phyloP scores from a whole-genome alignment of 2,329 filamentous ascomycete species.

The Seiridium unicorne region DNA sequence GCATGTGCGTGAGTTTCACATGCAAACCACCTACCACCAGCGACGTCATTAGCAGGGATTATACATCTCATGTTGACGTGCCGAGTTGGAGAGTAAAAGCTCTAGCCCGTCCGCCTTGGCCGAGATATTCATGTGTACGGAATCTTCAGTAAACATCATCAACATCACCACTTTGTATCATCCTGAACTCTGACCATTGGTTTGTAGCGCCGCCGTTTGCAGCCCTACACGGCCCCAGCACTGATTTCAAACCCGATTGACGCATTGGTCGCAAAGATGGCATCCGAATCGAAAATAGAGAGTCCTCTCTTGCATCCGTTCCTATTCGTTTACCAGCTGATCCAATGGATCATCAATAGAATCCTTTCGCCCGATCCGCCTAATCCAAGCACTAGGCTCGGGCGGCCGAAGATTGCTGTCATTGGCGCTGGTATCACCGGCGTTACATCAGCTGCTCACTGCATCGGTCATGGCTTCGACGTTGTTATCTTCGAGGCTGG shows the following conservation, averaged over 20 bases:
- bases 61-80: background rate
- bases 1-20: background rate
- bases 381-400: conserved; percentile 52
- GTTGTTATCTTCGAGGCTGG: conserved; percentile 77
- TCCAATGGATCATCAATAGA: conserved; percentile 63
- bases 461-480: conserved; percentile 82
- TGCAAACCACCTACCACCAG: background rate
- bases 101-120: too few species aligned
- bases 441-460: conserved; percentile 77
- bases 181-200: too few species aligned
- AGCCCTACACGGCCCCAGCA: too few species aligned
- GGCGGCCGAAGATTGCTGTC: conserved; percentile 64
- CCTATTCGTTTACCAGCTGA: conserved; percentile 60
- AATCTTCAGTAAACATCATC: too few species aligned
- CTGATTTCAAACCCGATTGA: too few species aligned
- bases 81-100: background rate
- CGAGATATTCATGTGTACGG: too few species aligned
- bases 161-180: too few species aligned
- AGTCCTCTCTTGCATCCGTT: conserved; percentile 52
- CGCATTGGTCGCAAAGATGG: conserved; percentile 11
- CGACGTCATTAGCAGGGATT: conserved; percentile 2
- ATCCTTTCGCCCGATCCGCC: conserved; percentile 71
- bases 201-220: too few species aligned
- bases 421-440: conserved; percentile 72
- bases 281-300: conserved; percentile 20